Percentiles rank a stretch among this genome's conserved stretches.
Evolutionary conservation across 495 filamentous ascomycete species (phyloP).

Genomic region (Penicillium chermesinum): DNA sequence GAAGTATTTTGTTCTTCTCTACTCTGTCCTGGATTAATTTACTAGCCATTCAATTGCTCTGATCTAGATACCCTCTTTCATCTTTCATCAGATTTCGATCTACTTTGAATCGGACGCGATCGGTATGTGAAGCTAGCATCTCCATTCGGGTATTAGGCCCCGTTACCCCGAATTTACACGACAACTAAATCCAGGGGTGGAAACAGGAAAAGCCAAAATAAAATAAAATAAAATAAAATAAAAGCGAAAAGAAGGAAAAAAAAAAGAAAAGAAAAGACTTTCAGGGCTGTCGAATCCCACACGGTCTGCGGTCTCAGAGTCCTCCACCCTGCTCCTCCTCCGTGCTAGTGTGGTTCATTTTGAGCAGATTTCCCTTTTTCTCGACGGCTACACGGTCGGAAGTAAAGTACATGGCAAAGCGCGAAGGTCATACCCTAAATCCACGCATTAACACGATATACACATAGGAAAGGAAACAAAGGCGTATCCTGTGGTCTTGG

Average conservation of each 20-base stretch:
- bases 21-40: too few species aligned
- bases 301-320: constrained; percentile 18
- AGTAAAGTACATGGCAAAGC: too few species aligned
- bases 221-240: background rate
- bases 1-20: too few species aligned
- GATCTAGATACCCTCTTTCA: too few species aligned
- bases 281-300: constrained; percentile 13
- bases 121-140: background rate
- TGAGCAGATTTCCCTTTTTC: too few species aligned
- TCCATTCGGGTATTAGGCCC: background rate
- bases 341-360: constrained; percentile 9
- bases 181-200: background rate
- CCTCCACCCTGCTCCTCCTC: constrained; percentile 2
- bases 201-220: background rate
- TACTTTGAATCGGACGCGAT: background rate
- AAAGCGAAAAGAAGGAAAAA: background rate
- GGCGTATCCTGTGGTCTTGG: constrained; percentile 12
- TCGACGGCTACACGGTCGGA: too few species aligned
- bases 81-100: background rate
- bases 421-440: too few species aligned
- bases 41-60: too few species aligned
- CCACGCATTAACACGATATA: too few species aligned
- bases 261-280: background rate
- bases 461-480: too few species aligned
- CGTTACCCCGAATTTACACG: too few species aligned